Conservation (phyloP, 1,284 basidiomycete genomes). For the Cutaneotrichosporon cyanovorans region DNA sequence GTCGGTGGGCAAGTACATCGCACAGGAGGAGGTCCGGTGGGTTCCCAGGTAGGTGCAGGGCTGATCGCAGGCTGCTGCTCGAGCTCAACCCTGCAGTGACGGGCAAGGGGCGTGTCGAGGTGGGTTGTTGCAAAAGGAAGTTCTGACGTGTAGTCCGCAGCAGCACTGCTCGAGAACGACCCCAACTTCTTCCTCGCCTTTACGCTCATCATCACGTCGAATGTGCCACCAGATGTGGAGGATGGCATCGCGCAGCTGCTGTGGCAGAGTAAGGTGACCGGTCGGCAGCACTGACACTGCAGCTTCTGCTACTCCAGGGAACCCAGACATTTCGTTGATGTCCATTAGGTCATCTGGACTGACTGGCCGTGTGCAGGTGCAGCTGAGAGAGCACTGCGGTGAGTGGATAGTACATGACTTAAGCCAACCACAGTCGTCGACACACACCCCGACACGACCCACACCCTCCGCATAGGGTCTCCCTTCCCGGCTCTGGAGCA, state of each 20-base stretch:
- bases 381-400: conserved; percentile 79
- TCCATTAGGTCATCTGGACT: conserved; percentile 77
- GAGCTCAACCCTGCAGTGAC: conserved; percentile 86
- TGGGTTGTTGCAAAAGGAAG: conserved; percentile 26
- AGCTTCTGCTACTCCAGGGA: conserved; percentile 31
- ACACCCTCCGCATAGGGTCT: conserved; percentile 78
- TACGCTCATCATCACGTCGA: conserved; percentile 77
- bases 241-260: conserved; percentile 58
- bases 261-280: conserved; percentile 51
- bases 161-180: conserved; percentile 55
- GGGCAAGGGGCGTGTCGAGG: conserved; percentile 59
- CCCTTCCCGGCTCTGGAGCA: conserved; percentile 75
- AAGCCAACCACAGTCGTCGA: conserved; percentile 62
- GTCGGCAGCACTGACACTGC: conserved; percentile 9
- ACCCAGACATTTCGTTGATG: conserved; percentile 58
- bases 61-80: conserved; percentile 50
- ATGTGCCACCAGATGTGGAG: conserved; percentile 56
- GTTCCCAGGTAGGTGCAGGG: background rate
- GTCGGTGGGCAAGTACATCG: conserved; percentile 71
- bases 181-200: conserved; percentile 54
- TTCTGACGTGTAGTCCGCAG: conserved; percentile 47
- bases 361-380: conserved; percentile 76
- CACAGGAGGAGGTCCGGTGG: conserved; percentile 64
- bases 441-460: conserved; percentile 76
- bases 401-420: conserved; percentile 32